Percentiles rank a stretch among this genome's conserved stretches.
Evolutionary conservation across 192 early-diverging fungal genomes (phyloP).

Genomic region (Borealophlyctis nickersoniae): DNA sequence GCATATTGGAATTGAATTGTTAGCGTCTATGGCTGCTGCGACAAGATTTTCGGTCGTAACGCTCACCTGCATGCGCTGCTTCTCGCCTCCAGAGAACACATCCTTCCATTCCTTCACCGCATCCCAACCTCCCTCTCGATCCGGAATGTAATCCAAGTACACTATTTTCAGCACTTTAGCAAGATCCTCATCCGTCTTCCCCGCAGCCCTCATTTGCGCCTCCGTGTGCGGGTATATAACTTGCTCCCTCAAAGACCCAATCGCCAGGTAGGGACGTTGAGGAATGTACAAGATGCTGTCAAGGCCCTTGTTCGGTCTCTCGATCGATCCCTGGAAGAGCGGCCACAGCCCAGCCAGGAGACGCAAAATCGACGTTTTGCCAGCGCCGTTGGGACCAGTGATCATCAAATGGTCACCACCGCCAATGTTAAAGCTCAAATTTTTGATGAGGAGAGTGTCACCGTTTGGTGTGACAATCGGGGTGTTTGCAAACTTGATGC

Average conservation of each 20-base stretch:
- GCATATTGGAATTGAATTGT: slow-evolving; percentile 43
- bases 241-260: slow-evolving; percentile 94
- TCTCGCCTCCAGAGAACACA: slow-evolving; percentile 93
- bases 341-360: slow-evolving; percentile 97
- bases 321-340: slow-evolving; percentile 70
- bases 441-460: slow-evolving; percentile 78
- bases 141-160: slow-evolving; percentile 77
- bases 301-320: slow-evolving; percentile 36
- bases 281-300: slow-evolving; percentile 97
- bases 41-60: not conserved
- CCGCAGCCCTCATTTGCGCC: slow-evolving; percentile 70
- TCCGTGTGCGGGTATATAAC: slow-evolving; percentile 93
- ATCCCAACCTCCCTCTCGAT: slow-evolving; percentile 78
- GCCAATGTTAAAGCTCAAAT: slow-evolving; percentile 82
- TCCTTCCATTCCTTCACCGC: slow-evolving; percentile 62
- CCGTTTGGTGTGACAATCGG: slow-evolving; percentile 95
- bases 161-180: slow-evolving; percentile 77
- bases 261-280: slow-evolving; percentile 93
- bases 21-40: no score
- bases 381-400: slow-evolving; percentile 92
- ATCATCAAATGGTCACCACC: slow-evolving; percentile 91
- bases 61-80: slow-evolving; percentile 22
- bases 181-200: slow-evolving; percentile 75
- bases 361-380: slow-evolving; percentile 87
- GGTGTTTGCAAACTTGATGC: slow-evolving; percentile 83